Evolutionary conservation across 768 basidiomycete genomes (phyloP).

Genomic region (Tylopilus vinaceipallidus): DNA sequence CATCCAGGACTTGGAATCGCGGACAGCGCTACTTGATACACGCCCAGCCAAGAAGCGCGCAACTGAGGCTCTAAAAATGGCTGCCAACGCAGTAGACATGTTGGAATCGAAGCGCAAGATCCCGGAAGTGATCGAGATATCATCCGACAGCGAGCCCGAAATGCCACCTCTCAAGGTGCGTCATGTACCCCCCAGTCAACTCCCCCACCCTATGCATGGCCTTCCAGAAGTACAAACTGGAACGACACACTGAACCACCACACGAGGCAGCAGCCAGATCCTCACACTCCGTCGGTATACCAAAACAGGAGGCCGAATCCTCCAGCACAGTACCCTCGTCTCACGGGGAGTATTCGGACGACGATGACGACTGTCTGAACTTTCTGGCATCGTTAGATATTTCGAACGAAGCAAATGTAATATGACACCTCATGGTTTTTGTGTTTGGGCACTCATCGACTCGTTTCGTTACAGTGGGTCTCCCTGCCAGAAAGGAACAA

Average conservation of each 20-base stretch:
- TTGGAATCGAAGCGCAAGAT: constrained; percentile 21
- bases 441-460: constrained; percentile 1
- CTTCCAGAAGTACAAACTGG: constrained; percentile 23
- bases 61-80: constrained; percentile 17
- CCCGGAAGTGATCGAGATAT: constrained; percentile 23
- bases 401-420: constrained; percentile 31
- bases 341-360: too few relatives aligned
- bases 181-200: not conserved
- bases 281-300: not conserved
- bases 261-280: too few relatives aligned
- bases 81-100: constrained; percentile 7
- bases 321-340: not conserved
- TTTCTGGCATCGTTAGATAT: constrained; percentile 29
- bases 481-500: constrained; percentile 26
- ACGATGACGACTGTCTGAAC: constrained; percentile 25
- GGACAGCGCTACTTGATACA: constrained; percentile 8
- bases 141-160: constrained; percentile 33
- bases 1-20: constrained; percentile 24
- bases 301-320: constrained; percentile 4
- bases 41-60: constrained; percentile 23
- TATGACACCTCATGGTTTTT: not conserved
- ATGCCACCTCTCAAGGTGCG: constrained; percentile 21
- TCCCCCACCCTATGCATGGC: not conserved
- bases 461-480: constrained; percentile 22
- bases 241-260: not conserved